These are phyloP conservation scores for Camellia oleifera DNA, from an alignment of 179 eudicot genomes.

Conservation along the genomic window DNA sequence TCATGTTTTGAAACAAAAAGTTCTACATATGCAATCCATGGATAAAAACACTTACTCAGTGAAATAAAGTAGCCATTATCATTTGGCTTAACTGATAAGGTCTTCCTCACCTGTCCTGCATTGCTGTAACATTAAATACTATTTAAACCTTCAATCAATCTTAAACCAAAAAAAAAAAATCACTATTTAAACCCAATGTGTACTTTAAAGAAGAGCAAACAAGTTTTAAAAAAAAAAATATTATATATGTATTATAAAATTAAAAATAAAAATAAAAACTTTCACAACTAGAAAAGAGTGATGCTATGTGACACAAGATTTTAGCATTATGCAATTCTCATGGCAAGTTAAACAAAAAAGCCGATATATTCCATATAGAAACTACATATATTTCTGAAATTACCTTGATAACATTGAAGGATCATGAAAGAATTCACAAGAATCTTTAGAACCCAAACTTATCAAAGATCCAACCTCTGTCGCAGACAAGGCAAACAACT, in stretches of 20 bases:
- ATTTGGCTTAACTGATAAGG: constrained; percentile 59
- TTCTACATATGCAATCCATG: background rate
- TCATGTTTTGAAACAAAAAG: background rate
- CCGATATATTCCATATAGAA: background rate
- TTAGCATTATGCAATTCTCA: background rate
- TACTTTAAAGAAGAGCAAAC: background rate
- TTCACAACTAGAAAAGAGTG: background rate
- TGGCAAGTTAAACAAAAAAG: background rate
- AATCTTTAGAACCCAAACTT: constrained; percentile 55
- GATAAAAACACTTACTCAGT: constrained; percentile 54
- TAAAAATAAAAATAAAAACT: background rate
- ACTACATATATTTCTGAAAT: background rate
- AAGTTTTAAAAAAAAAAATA: background rate
- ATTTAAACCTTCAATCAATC: constrained; percentile 6
- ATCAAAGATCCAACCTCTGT: constrained; percentile 88
- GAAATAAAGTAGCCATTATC: constrained; percentile 71
- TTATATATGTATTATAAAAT: no score
- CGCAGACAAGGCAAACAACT: constrained; percentile 85
- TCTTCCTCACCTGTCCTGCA: constrained; percentile 95
- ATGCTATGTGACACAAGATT: background rate
- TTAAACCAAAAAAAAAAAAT: background rate
- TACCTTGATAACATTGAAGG: constrained; percentile 81
- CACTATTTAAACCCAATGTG: constrained; percentile 7
- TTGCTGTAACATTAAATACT: constrained; percentile 38
- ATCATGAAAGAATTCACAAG: constrained; percentile 96